phyloP scores from a whole-genome alignment of 768 basidiomycete genomes.

The Tylopilus sp. region DNA sequence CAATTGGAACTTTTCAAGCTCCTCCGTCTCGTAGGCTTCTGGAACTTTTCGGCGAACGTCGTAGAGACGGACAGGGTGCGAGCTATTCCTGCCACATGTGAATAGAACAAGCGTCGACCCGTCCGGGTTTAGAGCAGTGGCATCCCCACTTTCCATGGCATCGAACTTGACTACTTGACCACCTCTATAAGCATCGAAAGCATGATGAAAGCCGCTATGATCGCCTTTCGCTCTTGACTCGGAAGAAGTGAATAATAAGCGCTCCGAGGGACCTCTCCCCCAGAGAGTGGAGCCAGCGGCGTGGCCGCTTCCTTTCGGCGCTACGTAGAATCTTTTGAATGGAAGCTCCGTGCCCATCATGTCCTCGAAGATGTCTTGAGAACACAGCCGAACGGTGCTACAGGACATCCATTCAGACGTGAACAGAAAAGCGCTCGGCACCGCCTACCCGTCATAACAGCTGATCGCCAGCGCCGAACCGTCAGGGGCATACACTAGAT shows the following conservation, averaged over 20 bases:
- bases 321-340: constrained; percentile 11
- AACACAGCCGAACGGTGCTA: constrained; percentile 24
- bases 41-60: constrained; percentile 41
- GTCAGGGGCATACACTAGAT: constrained; percentile 45
- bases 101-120: constrained; percentile 38
- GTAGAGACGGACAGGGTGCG: constrained; percentile 46
- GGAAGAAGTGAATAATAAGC: constrained; percentile 53
- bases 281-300: constrained; percentile 49
- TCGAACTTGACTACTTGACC: constrained; percentile 36
- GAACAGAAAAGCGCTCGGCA: neutral
- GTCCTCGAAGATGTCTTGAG: constrained; percentile 23
- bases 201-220: constrained; percentile 45
- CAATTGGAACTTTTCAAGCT: constrained; percentile 35
- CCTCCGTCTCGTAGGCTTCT: constrained; percentile 27
- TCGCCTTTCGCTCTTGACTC: constrained; percentile 35
- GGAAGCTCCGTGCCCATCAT: constrained; percentile 12
- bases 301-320: constrained; percentile 21
- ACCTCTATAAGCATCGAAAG: constrained; percentile 40
- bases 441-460: constrained; percentile 28
- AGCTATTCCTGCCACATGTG: constrained; percentile 22
- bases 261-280: constrained; percentile 42
- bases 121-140: constrained; percentile 41
- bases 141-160: constrained; percentile 52
- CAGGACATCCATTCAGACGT: neutral
- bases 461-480: constrained; percentile 37